Percentiles rank a stretch among this genome's conserved stretches.
phyloP scores from a whole-genome alignment of 768 basidiomycete genomes.

The Pisolithus sp. region DNA sequence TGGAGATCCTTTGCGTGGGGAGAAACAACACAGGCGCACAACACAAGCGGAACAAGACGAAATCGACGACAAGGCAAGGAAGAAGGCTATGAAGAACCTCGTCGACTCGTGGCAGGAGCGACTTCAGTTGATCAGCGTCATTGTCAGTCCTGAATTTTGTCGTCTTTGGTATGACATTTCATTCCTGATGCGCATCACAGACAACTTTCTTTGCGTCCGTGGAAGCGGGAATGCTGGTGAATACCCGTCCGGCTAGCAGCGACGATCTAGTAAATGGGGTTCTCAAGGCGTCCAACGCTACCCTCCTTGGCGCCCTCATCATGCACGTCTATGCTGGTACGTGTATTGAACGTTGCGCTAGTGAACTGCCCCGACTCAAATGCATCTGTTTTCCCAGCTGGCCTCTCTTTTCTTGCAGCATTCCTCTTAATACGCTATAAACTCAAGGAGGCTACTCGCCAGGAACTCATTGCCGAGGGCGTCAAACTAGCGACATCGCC shows the following conservation, averaged over 20 bases:
- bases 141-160: constrained; percentile 33
- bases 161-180: neutral
- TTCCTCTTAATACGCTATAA: constrained; percentile 53
- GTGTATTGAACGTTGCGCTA: constrained; percentile 8
- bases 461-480: constrained; percentile 36
- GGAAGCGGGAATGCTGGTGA: constrained; percentile 47
- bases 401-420: constrained; percentile 47
- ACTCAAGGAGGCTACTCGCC: constrained; percentile 44
- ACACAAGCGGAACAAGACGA: constrained; percentile 47
- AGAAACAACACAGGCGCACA: constrained; percentile 6
- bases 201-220: constrained; percentile 59
- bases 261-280: constrained; percentile 7
- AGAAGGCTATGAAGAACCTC: constrained; percentile 42
- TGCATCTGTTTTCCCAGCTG: constrained; percentile 18
- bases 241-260: constrained; percentile 28
- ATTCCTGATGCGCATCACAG: constrained; percentile 22
- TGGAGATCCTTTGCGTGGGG: neutral
- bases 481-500: constrained; percentile 20
- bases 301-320: constrained; percentile 46
- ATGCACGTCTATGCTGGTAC: constrained; percentile 47
- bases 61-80: constrained; percentile 39
- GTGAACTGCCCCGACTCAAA: neutral
- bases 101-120: constrained; percentile 60
- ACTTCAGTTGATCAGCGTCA: constrained; percentile 53
- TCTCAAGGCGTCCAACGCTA: constrained; percentile 37